phyloP scores from a whole-genome alignment of 2,329 filamentous ascomycete genomes.

The Pseudopithomyces chartarum region DNA sequence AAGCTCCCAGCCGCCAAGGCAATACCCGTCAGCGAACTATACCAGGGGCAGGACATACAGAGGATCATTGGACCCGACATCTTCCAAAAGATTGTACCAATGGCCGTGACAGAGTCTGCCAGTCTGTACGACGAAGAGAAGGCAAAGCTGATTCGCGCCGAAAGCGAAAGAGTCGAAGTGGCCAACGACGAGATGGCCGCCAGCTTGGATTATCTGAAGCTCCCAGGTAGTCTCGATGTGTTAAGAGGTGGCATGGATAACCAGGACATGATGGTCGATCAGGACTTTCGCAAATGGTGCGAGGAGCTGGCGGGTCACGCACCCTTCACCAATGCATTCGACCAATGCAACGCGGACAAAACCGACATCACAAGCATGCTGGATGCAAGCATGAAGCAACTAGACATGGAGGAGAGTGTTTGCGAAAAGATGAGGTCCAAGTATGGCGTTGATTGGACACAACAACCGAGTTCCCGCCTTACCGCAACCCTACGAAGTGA shows the following conservation, averaged over 20 bases:
- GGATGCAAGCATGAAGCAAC: constrained; percentile 80
- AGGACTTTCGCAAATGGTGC: constrained; percentile 93
- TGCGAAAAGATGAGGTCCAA: constrained; percentile 99
- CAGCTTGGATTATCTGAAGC: constrained; percentile 88
- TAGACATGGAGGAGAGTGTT: constrained; percentile 96
- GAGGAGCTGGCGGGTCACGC: constrained; percentile 88
- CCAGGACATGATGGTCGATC: constrained; percentile 83
- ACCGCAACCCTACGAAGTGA: constrained; percentile 87
- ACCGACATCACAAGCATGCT: constrained; percentile 72
- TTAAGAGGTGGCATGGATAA: constrained; percentile 88
- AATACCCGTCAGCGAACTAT: constrained; percentile 94
- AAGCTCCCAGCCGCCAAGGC: constrained; percentile 96
- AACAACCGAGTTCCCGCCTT: constrained; percentile 89
- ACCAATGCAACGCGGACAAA: constrained; percentile 77
- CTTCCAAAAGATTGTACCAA: constrained; percentile 94
- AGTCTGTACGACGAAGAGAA: constrained; percentile 99
- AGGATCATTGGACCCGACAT: constrained; percentile 96
- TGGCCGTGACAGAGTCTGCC: constrained; percentile 94
- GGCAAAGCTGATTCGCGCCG: constrained; percentile 89
- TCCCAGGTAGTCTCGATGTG: constrained; percentile 87
- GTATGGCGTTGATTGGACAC: constrained; percentile 94
- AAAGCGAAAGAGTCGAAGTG: constrained; percentile 89
- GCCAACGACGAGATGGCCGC: constrained; percentile 96
- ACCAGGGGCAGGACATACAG: constrained; percentile 96
- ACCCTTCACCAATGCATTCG: constrained; percentile 77